These are phyloP conservation scores for Penicillium glabrum DNA, from an alignment of 2,329 filamentous ascomycete genomes.

Conservation along the genomic window DNA sequence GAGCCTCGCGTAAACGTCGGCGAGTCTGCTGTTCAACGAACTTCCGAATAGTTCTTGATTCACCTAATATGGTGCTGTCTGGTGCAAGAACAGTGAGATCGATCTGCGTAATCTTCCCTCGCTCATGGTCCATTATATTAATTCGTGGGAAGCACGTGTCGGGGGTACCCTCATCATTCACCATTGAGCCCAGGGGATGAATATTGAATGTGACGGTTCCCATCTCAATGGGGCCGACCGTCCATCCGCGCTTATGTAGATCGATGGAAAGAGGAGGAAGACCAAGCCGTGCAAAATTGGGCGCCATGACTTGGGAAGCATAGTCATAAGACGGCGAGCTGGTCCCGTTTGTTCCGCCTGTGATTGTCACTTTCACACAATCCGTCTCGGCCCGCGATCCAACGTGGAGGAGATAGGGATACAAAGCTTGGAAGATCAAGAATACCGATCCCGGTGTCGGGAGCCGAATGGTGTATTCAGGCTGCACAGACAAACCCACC, in stretches of 20 bases:
- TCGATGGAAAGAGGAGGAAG: constrained; percentile 46
- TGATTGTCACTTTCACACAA: constrained; percentile 46
- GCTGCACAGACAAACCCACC: constrained; percentile 14
- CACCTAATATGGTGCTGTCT: constrained; percentile 17
- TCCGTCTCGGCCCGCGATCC: constrained; percentile 17
- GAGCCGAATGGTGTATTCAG: constrained; percentile 44
- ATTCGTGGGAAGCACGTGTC: constrained; percentile 31
- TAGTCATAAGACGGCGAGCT: constrained; percentile 59
- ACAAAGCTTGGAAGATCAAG: constrained; percentile 59
- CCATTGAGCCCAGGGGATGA: constrained; percentile 34
- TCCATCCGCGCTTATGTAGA: constrained; percentile 56
- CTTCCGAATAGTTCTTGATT: constrained; percentile 19
- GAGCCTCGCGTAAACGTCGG: constrained; percentile 15
- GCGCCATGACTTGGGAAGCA: constrained; percentile 55
- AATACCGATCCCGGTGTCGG: constrained; percentile 55
- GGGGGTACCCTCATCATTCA: not conserved
- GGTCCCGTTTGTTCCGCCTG: constrained; percentile 60
- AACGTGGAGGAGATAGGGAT: constrained; percentile 57
- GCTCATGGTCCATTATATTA: constrained; percentile 27
- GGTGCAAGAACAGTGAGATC: constrained; percentile 42
- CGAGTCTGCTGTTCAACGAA: constrained; percentile 23
- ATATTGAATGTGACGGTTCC: constrained; percentile 54
- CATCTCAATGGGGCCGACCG: constrained; percentile 44
- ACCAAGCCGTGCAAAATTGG: constrained; percentile 53
- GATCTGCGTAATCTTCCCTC: constrained; percentile 34